Base-by-base conservation (phyloP, 345 rosid genomes). In the Murraya koenigii region DNA sequence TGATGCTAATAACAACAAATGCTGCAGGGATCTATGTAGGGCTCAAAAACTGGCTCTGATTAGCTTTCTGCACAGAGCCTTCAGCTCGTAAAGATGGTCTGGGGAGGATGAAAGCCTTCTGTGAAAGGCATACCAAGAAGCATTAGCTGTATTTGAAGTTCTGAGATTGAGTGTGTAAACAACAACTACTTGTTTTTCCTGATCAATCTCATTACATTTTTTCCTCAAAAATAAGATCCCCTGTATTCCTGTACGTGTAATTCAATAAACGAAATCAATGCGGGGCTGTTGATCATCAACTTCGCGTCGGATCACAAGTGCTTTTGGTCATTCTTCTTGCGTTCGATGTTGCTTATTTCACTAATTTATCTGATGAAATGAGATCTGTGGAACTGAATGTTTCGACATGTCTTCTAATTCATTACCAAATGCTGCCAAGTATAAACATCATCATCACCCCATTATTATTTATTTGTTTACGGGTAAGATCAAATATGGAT, bases 11-110 rank as follows among this genome's bases (percentile, higher is more conserved):
- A 15, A 63, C 8, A 63, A 15, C 33, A 63, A 63, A 87, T 14
- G 94, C 54, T 79, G 82, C 83, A 85, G 89, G 91, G 5, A 59
- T 61, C 3, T 62, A 75, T 25, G 77, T 86, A 23, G 90, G 89
- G 49, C 52, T 86, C 82, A 80, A 82, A 80, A 81, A 85, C 59
- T 88, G 91, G 91, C 81, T 86, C 52, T 88, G 85, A 20, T 49
- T 90, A 38, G 80, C 87, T 25, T 86, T 86, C 66, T 86, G 86
- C 0, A 28, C 83, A 1, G 90, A 88, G 66, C 84, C 76, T 7
- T 32, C 72, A 22, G 58, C 69, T 9, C 89, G 85, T 10, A 78
- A 47, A 36, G 87, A 85, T 22, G 91, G 86, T 47, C 47, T 88
- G 14, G 55, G 23, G 14, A 84, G 93, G 82, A 75, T 88, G 23